phyloP scores from a whole-genome alignment of 2,329 filamentous ascomycete species.

The Penicillium concentricum region DNA sequence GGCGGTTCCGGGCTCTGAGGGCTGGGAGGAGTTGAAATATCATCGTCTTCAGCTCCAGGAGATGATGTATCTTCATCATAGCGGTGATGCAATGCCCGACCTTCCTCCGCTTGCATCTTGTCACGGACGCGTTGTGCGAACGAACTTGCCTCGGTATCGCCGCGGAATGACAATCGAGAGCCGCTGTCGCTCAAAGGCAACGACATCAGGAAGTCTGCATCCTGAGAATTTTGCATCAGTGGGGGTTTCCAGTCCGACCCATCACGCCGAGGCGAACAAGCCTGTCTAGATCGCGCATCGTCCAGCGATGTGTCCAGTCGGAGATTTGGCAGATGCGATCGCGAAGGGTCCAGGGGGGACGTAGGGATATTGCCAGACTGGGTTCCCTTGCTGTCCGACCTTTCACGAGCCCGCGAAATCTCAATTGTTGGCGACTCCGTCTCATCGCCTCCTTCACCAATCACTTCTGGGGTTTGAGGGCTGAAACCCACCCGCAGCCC shows the following conservation, averaged over 20 bases:
- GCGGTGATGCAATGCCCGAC: constrained; percentile 49
- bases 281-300: constrained; percentile 17
- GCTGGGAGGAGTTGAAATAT: constrained; percentile 8
- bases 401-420: constrained; percentile 56
- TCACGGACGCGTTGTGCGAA: constrained; percentile 50
- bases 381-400: constrained; percentile 14
- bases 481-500: constrained; percentile 73
- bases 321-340: constrained; percentile 27
- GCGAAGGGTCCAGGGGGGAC: constrained; percentile 15
- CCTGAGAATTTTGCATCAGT: constrained; percentile 35
- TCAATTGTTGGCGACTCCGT: constrained; percentile 69
- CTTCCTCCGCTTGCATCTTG: constrained; percentile 55
- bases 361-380: constrained; percentile 12
- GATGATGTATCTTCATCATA: constrained; percentile 34
- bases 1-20: constrained; percentile 16
- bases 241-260: constrained; percentile 27
- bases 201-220: constrained; percentile 39
- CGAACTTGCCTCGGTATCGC: constrained; percentile 42
- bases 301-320: constrained; percentile 36
- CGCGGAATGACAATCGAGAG: constrained; percentile 41
- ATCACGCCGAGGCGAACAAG: constrained; percentile 10
- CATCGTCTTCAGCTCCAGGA: constrained; percentile 22
- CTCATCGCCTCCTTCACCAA: constrained; percentile 90
- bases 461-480: constrained; percentile 71
- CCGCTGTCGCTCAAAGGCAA: constrained; percentile 30